Conservation (phyloP, 2,329 filamentous ascomycete genomes). For the Septoria petroselini region DNA sequence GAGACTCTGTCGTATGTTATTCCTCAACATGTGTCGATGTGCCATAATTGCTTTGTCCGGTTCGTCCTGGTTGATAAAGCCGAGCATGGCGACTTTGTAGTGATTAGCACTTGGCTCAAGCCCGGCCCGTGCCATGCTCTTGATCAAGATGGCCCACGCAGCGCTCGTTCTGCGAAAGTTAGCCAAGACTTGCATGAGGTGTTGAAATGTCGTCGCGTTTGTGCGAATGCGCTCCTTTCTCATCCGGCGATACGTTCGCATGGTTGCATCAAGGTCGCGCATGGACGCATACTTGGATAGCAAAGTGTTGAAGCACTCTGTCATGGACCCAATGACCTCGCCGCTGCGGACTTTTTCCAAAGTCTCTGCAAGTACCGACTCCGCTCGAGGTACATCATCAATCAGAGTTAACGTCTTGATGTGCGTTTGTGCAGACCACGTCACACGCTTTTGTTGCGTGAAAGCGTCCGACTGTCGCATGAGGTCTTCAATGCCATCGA, state of each 20-base stretch:
- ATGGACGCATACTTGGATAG: conserved; percentile 66
- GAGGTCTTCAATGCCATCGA: conserved; percentile 64
- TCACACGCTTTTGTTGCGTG: conserved; percentile 50
- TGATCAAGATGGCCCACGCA: conserved; percentile 53
- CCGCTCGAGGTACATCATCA: conserved; percentile 43
- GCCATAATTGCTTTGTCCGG: conserved; percentile 51
- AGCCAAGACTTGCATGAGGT: conserved; percentile 58
- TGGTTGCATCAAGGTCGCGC: conserved; percentile 56
- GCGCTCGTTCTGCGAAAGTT: conserved; percentile 53
- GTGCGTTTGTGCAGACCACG: conserved; percentile 61
- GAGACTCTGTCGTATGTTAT: conserved; percentile 41
- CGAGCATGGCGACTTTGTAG: conserved; percentile 54
- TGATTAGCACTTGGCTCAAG: conserved; percentile 49
- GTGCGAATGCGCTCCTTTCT: conserved; percentile 49
- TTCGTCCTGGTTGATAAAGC: conserved; percentile 44
- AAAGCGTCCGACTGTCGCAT: conserved; percentile 59
- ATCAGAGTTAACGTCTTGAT: conserved; percentile 61
- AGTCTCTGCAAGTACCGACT: conserved; percentile 56
- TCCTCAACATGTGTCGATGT: conserved; percentile 45
- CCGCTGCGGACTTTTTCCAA: conserved; percentile 43
- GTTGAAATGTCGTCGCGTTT: conserved; percentile 58
- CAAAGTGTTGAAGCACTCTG: conserved; percentile 74
- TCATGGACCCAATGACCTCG: conserved; percentile 52
- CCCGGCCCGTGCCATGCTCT: conserved; percentile 50
- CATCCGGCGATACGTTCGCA: conserved; percentile 57